Evolutionary conservation across 2,329 filamentous ascomycete species (phyloP), one percentile per base, ranked within the genome.

Genomic region (Hypoxylon sp.): DNA sequence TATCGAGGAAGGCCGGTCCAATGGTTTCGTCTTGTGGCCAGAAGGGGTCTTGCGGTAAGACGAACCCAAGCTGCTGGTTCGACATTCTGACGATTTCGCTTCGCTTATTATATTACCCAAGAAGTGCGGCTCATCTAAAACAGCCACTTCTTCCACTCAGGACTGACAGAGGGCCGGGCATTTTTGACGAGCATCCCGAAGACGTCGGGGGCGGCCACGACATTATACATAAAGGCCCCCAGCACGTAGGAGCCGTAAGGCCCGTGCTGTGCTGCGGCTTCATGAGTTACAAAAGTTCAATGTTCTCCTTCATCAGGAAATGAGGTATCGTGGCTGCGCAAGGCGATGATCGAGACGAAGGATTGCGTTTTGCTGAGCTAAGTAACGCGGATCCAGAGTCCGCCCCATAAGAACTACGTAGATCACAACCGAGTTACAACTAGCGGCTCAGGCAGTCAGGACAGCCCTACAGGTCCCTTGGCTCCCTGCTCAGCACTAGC

Each of bases 1-100:
- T 78, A 61, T 82, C 80, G 45, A 82, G 77, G 52, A 82, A 82
- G 29, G 71, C 73, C 21, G 80, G 80, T 1, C 79, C 78, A n/a
- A 63, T 37, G 0, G 72, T 68, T 0, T 54, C 34, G 2, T 74
- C 73, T n/a, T 71, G 72, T 0, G 80, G 77, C 25, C 78, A 70
- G 63, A 78, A 81, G 1, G 80, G 80, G 48, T 81, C 76, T 63
- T 81, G 79, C 1, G 78, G 78, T 19, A 77, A 37, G 4, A 19
- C 25, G 23, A 59, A 23, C 6, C 47, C 39, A 47, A 51, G 12
- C 54, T 19, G 5, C 29, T 52, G 27, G 61, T 41, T 57, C 41
- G 62, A 32, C 66, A 67, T 69, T 12, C 58, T 64, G 53, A 8
- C 23, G 55, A 30, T 39, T 62, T 53, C 19, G 37, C 29, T 45